phyloP scores from a whole-genome alignment of 2,329 filamentous ascomycete genomes.

The Aspergillus fructus region DNA sequence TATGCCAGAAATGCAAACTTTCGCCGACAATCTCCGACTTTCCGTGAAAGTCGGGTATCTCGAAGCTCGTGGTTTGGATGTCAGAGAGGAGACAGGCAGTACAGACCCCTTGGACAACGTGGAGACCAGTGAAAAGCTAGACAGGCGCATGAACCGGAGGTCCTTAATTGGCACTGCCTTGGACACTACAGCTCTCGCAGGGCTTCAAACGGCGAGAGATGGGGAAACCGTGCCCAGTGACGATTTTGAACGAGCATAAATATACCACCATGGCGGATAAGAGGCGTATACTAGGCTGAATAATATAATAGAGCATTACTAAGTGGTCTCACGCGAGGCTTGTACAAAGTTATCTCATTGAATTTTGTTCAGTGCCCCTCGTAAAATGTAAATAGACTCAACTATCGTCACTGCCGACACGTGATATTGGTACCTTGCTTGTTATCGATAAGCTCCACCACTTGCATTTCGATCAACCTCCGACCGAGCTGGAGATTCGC shows the following conservation, averaged over 20 bases:
- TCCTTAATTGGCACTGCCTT: conserved; percentile 55
- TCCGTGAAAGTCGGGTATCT: conserved; percentile 45
- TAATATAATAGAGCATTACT: conserved; percentile 21
- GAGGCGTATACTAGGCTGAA: conserved; percentile 20
- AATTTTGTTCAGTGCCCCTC: no score
- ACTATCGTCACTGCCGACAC: not conserved
- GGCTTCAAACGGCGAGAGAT: conserved; percentile 29
- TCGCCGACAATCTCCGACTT: conserved; percentile 44
- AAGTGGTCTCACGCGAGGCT: conserved; percentile 6
- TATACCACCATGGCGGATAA: conserved; percentile 10
- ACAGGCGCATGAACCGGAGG: conserved; percentile 53
- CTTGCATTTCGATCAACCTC: not conserved
- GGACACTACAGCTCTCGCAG: conserved; percentile 53
- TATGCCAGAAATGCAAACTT: conserved; percentile 54
- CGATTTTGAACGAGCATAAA: conserved; percentile 49
- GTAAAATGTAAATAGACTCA: no score
- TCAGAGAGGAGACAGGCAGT: conserved; percentile 29
- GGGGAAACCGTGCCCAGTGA: conserved; percentile 39
- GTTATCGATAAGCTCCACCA: conserved; percentile 10
- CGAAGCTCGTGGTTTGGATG: conserved; percentile 41
- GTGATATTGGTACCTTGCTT: not conserved
- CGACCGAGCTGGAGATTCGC: not conserved
- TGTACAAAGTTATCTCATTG: not conserved
- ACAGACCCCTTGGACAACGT: conserved; percentile 33
- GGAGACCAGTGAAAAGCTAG: conserved; percentile 56